A percentile compares a stretch with the other conserved stretches of the same genome.
Evolutionary conservation across 768 basidiomycete species (phyloP).

Genomic region (Kwoniella dejecticola): DNA sequence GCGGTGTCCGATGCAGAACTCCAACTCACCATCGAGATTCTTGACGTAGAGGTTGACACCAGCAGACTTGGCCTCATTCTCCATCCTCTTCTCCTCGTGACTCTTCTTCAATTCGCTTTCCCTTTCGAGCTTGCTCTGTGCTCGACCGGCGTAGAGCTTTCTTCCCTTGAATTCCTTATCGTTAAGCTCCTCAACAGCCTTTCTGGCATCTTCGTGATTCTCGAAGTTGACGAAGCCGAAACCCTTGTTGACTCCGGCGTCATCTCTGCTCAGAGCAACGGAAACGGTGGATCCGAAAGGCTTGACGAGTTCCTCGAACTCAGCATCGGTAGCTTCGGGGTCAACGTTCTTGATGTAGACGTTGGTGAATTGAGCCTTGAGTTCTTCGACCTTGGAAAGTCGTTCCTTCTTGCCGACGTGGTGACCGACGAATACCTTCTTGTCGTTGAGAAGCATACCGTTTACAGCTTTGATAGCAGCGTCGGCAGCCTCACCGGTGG

Average conservation of each 20-base stretch:
- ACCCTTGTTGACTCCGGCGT: slow-evolving; percentile 85
- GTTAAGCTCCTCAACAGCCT: slow-evolving; percentile 84
- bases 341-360: slow-evolving; percentile 98
- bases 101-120: slow-evolving; percentile 89
- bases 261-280: slow-evolving; percentile 78
- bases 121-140: slow-evolving; percentile 97
- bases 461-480: slow-evolving; percentile 97
- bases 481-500: slow-evolving; percentile 93
- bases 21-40: slow-evolving; percentile 81
- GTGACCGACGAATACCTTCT: slow-evolving; percentile 97
- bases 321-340: slow-evolving; percentile 75
- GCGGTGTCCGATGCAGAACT: not conserved
- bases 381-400: slow-evolving; percentile 97
- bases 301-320: slow-evolving; percentile 79
- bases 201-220: slow-evolving; percentile 84
- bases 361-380: slow-evolving; percentile 96
- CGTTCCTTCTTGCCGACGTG: slow-evolving; percentile 99
- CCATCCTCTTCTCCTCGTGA: slow-evolving; percentile 94
- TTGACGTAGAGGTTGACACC: slow-evolving; percentile 99
- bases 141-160: slow-evolving; percentile 92
- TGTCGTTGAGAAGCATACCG: slow-evolving; percentile 98
- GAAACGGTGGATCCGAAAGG: slow-evolving; percentile 83
- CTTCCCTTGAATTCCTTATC: slow-evolving; percentile 80
- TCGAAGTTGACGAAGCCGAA: slow-evolving; percentile 99
- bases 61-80: slow-evolving; percentile 96